Evolutionary conservation across 2,329 filamentous ascomycete genomes (phyloP).

Genomic region (Penicillium sp.): DNA sequence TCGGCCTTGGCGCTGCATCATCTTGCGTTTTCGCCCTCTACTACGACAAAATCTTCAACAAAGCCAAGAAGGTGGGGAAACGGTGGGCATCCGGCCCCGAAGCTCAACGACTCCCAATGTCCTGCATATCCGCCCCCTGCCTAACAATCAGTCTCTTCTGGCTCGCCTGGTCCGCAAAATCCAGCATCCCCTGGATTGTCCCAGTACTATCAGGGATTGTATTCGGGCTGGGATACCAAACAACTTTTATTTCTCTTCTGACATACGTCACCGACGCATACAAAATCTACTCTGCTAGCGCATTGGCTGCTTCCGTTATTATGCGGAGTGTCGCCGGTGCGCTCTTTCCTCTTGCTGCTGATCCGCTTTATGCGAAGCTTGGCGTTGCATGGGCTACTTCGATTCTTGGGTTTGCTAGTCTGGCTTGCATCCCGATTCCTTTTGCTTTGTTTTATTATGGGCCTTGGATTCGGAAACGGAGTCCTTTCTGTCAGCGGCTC

Average conservation of each 20-base stretch:
- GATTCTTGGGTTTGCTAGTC: constrained; percentile 40
- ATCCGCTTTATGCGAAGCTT: constrained; percentile 37
- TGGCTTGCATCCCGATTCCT: constrained; percentile 42
- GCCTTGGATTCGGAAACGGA: constrained; percentile 27
- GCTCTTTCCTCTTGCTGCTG: constrained; percentile 55
- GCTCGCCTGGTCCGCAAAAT: constrained; percentile 61
- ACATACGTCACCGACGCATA: constrained; percentile 70
- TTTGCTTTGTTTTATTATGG: constrained; percentile 37
- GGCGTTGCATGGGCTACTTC: constrained; percentile 45
- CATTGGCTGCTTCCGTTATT: constrained; percentile 54
- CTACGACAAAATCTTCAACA: constrained; percentile 63
- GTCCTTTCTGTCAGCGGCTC: constrained; percentile 32
- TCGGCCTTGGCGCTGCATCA: constrained; percentile 63
- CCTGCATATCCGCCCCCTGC: constrained; percentile 68
- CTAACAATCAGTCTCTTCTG: constrained; percentile 52
- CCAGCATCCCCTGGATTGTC: constrained; percentile 52
- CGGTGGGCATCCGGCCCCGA: constrained; percentile 59
- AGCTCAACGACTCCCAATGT: constrained; percentile 69
- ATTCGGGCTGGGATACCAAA: constrained; percentile 62
- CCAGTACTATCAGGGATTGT: constrained; percentile 62
- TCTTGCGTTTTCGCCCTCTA: constrained; percentile 62
- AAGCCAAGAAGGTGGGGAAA: constrained; percentile 51
- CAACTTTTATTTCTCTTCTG: constrained; percentile 64
- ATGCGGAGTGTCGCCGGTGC: constrained; percentile 54
- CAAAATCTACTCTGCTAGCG: constrained; percentile 61